A percentile compares a stretch with the other conserved stretches of the same genome.
phyloP scores from a whole-genome alignment of 805 yeast species.

The Candida verbasci region DNA sequence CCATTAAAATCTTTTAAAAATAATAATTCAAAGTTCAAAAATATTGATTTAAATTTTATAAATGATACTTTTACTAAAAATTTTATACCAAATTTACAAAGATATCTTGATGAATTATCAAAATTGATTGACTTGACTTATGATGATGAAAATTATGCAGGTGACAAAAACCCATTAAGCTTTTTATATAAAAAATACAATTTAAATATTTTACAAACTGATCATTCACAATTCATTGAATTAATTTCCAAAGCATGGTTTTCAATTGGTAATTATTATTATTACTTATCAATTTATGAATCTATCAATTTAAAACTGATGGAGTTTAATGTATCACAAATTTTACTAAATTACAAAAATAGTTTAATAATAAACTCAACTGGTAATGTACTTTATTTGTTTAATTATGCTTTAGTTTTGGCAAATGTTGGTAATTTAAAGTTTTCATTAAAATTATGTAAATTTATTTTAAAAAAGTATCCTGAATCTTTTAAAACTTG shows the following conservation, averaged over 20 bases:
- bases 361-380: constrained; percentile 33
- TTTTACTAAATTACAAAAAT: constrained; percentile 27
- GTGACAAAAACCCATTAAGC: constrained; percentile 18
- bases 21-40: constrained; percentile 20
- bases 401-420: constrained; percentile 46
- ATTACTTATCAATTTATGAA: constrained; percentile 23
- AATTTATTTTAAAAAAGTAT: constrained; percentile 43
- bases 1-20: constrained; percentile 27
- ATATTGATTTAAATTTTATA: constrained; percentile 18
- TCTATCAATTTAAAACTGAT: constrained; percentile 19
- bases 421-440: constrained; percentile 41
- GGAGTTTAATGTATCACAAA: constrained; percentile 12
- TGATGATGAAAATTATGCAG: constrained; percentile 18
- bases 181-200: constrained; percentile 35
- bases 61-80: constrained; percentile 13
- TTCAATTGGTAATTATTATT: constrained; percentile 28
- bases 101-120: constrained; percentile 22
- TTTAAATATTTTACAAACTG: constrained; percentile 23
- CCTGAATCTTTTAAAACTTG: constrained; percentile 60
- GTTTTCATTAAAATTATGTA: constrained; percentile 43
- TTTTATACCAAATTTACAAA: constrained; percentile 16
- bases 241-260: constrained; percentile 35
- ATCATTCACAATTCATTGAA: constrained; percentile 22
- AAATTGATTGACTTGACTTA: constrained; percentile 22
- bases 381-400: constrained; percentile 24